phyloP scores from a whole-genome alignment of 768 basidiomycete genomes.

The Psilocybe tampanensis region DNA sequence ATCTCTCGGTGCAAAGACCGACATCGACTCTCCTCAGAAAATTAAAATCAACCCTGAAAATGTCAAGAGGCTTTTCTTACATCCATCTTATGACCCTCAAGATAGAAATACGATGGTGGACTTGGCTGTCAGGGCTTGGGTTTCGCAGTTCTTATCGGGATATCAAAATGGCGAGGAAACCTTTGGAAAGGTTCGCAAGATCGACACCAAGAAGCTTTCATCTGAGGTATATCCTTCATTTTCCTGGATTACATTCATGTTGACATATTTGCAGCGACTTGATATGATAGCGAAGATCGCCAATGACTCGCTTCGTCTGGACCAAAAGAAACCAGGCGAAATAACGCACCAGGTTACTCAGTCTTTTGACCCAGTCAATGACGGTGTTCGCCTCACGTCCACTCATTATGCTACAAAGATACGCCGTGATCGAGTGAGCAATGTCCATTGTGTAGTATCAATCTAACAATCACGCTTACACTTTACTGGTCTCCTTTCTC shows the following conservation, averaged over 20 bases:
- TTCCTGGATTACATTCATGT: not conserved
- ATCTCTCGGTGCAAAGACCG: slow-evolving; percentile 36
- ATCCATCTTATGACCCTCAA: slow-evolving; percentile 36
- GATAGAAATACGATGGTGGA: slow-evolving; percentile 34
- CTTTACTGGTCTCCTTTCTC: not conserved
- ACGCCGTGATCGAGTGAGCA: slow-evolving; percentile 40
- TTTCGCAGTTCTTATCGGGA: slow-evolving; percentile 46
- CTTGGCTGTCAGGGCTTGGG: slow-evolving; percentile 49
- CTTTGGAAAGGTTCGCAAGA: slow-evolving; percentile 42
- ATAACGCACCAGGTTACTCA: slow-evolving; percentile 44
- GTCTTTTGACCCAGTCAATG: slow-evolving; percentile 12
- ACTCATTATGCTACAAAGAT: slow-evolving; percentile 37
- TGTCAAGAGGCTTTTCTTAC: slow-evolving; percentile 36
- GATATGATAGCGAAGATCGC: slow-evolving; percentile 46
- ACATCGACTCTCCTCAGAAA: slow-evolving; percentile 6
- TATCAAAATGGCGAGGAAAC: slow-evolving; percentile 43
- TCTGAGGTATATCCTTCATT: slow-evolving; percentile 32
- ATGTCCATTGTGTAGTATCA: not conserved
- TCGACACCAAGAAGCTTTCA: slow-evolving; percentile 44
- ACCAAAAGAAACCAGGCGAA: slow-evolving; percentile 46
- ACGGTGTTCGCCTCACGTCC: slow-evolving; percentile 32
- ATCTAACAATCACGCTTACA: not conserved
- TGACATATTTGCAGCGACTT: slow-evolving; percentile 26
- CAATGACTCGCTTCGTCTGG: slow-evolving; percentile 46
- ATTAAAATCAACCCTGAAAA: slow-evolving; percentile 39